Evolutionary conservation across 202 grass and related monocot genomes (phyloP).

Genomic region (Saccharum hybrid): DNA sequence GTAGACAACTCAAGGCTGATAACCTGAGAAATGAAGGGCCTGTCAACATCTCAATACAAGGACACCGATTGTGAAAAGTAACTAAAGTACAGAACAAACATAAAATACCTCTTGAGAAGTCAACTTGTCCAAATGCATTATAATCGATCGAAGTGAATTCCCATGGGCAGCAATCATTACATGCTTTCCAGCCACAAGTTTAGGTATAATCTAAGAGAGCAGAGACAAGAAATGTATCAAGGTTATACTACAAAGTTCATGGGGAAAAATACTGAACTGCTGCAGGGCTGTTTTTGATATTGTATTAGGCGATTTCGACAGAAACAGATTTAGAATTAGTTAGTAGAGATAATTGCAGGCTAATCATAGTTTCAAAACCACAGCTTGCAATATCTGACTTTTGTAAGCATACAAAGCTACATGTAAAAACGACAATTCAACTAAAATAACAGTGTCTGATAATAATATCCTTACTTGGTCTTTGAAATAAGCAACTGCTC

Average conservation of each 20-base stretch:
- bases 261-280: not conserved
- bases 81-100: slow-evolving; percentile 7
- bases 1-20: slow-evolving; percentile 94
- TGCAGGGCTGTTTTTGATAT: slow-evolving; percentile 24
- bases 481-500: slow-evolving; percentile 96
- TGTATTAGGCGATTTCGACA: not conserved
- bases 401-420: not conserved
- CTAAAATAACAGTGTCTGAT: slow-evolving; percentile 16
- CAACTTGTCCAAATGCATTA: slow-evolving; percentile 97
- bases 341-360: not conserved
- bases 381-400: slow-evolving; percentile 15
- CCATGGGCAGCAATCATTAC: slow-evolving; percentile 98
- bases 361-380: not conserved
- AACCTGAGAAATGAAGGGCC: slow-evolving; percentile 47
- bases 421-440: not conserved
- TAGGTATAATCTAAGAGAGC: slow-evolving; percentile 67
- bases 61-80: not conserved
- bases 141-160: slow-evolving; percentile 95
- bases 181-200: slow-evolving; percentile 87
- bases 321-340: not conserved
- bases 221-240: slow-evolving; percentile 15
- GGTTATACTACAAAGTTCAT: not conserved
- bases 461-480: slow-evolving; percentile 62
- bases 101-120: slow-evolving; percentile 83
- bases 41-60: slow-evolving; percentile 10